Evolutionary conservation across 441 rosid genomes (phyloP), one percentile per base, ranked within the genome.

Genomic region (Aquilaria agallochum): DNA sequence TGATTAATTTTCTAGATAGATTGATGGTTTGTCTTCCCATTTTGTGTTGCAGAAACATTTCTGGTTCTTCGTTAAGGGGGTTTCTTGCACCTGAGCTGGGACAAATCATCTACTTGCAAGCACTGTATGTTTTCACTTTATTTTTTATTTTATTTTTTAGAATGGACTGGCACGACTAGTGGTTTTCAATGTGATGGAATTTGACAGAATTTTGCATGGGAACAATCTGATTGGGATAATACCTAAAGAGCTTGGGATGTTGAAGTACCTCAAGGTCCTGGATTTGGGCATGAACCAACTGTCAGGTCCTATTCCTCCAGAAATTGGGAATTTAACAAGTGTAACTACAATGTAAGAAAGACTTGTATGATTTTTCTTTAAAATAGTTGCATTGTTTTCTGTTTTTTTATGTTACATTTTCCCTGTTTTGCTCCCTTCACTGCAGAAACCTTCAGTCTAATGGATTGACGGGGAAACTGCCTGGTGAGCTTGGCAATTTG

Each of bases 201-300:
- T 78, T 63, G 80, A 75, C 80, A 95, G 98, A 76, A 74, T 80
- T 75, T 61, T 95, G 68, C 94, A 74, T 40, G 82, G 80, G 62
- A 95, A 91, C 83, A 69, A 68, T 58, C 80, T 95, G 72, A 71
- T 82, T 9, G 96, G 97, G 66, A 72, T 76, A 50, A 86, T 95
- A 55, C 99, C 99, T 1, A 95, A 85, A 81, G 97, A 95, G 66
- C 57, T 92, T 13, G 97, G 97, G 61, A 70, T 68, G 79, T 69
- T 92, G 83, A 83, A 88, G 70, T 74, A 73, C 71, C 95, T 95
- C 58, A 68, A 74, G 80, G 74, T 74, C 67, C 81, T 91, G 86
- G 97, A 95, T 82, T 87, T 94, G 84, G 99, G 99, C 74, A 80
- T 65, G 76, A 94, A 94, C 80, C 90, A 75, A 60, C 52, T 94